Base-by-base conservation (phyloP, 2,329 filamentous ascomycete genomes). In the Ascochyta lentis region DNA sequence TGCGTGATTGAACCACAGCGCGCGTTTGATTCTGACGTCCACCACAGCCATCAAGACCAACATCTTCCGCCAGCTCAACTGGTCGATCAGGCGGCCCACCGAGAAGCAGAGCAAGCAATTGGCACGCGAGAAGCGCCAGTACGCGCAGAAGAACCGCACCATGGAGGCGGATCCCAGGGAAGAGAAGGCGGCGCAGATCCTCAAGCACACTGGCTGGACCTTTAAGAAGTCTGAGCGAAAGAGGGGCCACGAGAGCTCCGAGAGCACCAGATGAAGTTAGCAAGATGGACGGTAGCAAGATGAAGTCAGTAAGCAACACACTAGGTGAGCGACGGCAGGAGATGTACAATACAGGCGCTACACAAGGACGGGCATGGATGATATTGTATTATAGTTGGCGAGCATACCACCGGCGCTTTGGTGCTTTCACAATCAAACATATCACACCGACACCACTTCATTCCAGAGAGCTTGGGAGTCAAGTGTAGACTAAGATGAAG, bases 11-110 rank as follows among this genome's bases (percentile, higher is more conserved):
- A 29, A 40, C 10, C 13, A 26, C 19, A 33, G 29, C n/a, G 9
- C 16, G 34, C n/a, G 22, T 1, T 7, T 26, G 22, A 6, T 15
- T 26, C 43, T 44, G 37, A 51, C 40, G 22, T 23, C 13, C 2
- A 3, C 23, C 19, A 35, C 54, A 74, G 71, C 70, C 19, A 73
- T 73, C 60, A 73, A 72, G 58, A 70, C 67, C 54, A 69, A 66
- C 58, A 68, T 74, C 52, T 75, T 75, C 54, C 65, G 65, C 29
- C 61, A 66, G 41, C 42, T 65, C 35, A 66, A 66, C 49, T 70
- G 67, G 67, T 59, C 65, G 9, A 58, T 67, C 13, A 66, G 66
- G 23, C 48, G 61, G 31, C 68, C 65, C 0, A 70, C 70, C 15
- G 54, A 61, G 22, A 74, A 74, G 58, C 65, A 72, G 48, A 49